Evolutionary conservation across 768 basidiomycete genomes (phyloP).

Genomic region (Paxillus rubicundulus): DNA sequence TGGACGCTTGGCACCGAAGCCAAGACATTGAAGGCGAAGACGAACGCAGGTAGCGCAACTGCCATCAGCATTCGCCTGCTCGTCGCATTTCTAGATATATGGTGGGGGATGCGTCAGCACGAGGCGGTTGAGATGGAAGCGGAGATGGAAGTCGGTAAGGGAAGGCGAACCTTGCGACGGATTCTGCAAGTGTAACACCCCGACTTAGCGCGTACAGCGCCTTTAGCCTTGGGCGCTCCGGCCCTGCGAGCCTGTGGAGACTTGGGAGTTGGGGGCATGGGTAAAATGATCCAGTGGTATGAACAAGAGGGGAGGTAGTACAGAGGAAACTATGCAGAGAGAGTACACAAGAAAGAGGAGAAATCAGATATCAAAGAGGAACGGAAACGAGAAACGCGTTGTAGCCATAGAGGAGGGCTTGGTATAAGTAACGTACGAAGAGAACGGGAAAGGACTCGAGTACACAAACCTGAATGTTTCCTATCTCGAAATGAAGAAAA

Average conservation of each 20-base stretch:
- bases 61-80: constrained; percentile 58
- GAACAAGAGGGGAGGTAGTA: constrained; percentile 13
- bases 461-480: neutral
- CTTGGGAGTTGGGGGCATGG: constrained; percentile 41
- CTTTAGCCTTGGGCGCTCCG: constrained; percentile 72
- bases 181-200: constrained; percentile 90
- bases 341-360: constrained; percentile 2
- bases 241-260: constrained; percentile 38
- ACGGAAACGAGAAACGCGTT: constrained; percentile 16
- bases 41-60: constrained; percentile 75
- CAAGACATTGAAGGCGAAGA: constrained; percentile 79
- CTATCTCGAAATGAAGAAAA: constrained; percentile 3
- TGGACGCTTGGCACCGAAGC: constrained; percentile 82
- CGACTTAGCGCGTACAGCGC: constrained; percentile 80
- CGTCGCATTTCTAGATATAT: constrained; percentile 73
- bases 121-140: constrained; percentile 1
- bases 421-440: constrained; percentile 34
- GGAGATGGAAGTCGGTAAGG: constrained; percentile 6
- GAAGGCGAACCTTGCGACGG: constrained; percentile 65
- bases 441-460: constrained; percentile 9
- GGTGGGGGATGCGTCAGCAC: constrained; percentile 14
- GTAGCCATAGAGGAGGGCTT: constrained; percentile 19
- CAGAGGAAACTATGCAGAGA: constrained; percentile 1
- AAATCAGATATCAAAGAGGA: constrained; percentile 2
- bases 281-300: constrained; percentile 32